phyloP scores from a whole-genome alignment of 306 rosid genomes.

The Castanea mollissima region DNA sequence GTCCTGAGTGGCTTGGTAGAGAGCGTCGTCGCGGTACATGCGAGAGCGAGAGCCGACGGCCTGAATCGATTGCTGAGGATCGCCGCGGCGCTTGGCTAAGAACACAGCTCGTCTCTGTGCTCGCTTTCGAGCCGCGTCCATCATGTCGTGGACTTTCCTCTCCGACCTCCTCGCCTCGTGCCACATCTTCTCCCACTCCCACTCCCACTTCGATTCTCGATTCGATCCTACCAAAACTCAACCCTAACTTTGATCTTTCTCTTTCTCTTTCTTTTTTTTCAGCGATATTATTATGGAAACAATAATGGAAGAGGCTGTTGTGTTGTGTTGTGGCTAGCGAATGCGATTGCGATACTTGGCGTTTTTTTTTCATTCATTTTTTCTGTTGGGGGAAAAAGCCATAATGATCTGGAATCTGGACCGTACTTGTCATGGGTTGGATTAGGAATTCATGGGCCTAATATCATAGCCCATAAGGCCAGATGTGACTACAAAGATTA shows the following conservation, averaged over 20 bases:
- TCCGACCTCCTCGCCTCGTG: conserved; percentile 97
- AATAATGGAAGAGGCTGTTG: too few species aligned
- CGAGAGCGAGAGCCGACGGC: conserved; percentile 72
- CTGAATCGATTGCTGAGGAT: conserved; percentile 92
- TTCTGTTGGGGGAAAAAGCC: neutral
- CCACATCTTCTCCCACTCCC: conserved; percentile 69
- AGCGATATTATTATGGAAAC: neutral
- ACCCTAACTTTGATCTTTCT: conserved; percentile 31
- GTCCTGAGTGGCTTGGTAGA: conserved; percentile 91
- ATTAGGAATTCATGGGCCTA: neutral
- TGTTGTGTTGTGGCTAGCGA: too few species aligned
- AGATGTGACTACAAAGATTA: too few species aligned
- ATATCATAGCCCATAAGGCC: neutral
- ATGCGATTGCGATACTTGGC: neutral
- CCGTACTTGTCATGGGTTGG: neutral
- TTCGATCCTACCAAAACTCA: neutral
- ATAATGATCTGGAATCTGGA: neutral
- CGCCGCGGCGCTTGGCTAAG: conserved; percentile 92
- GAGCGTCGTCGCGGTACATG: conserved; percentile 81
- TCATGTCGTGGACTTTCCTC: conserved; percentile 97
- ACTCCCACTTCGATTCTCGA: conserved; percentile 5
- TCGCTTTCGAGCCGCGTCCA: conserved; percentile 98
- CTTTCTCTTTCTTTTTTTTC: neutral
- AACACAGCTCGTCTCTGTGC: conserved; percentile 93
- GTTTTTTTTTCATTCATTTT: neutral